A percentile compares a stretch with the other conserved stretches of the same genome.
Evolutionary conservation across 164 flowering plant genomes (phyloP).

Genomic region (Umbilicus rupestris): DNA sequence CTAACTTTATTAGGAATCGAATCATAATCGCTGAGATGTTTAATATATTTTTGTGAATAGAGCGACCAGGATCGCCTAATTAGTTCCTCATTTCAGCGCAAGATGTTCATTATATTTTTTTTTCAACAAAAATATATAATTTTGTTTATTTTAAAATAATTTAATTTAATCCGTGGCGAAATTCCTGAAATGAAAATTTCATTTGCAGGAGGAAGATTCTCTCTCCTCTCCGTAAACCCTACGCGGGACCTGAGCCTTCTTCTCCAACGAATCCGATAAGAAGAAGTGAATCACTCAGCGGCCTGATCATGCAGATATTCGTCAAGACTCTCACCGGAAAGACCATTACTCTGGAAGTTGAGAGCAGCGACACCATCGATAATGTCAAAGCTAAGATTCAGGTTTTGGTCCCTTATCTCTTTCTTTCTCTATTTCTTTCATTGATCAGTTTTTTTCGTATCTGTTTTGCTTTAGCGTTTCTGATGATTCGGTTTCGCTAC

Average conservation of each 20-base stretch:
- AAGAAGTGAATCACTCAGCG: no score
- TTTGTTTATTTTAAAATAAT: no score
- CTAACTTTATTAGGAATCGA: no score
- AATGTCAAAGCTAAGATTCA: conserved; percentile 1
- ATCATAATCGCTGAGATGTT: no score
- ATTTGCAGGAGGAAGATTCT: not conserved
- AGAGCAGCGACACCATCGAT: not conserved
- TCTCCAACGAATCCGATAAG: not conserved
- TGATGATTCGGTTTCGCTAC: not conserved
- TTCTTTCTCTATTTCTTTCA: not conserved
- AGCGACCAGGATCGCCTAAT: no score
- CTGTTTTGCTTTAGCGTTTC: not conserved
- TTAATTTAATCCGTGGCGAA: no score
- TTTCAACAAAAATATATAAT: no score
- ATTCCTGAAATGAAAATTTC: no score
- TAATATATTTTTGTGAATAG: no score
- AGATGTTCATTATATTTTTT: no score
- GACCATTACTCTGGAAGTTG: not conserved
- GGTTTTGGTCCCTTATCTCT: not conserved
- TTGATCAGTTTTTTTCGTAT: not conserved
- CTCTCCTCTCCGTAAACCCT: not conserved
- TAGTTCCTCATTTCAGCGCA: no score
- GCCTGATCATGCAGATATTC: conserved; percentile 1
- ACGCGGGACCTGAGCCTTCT: not conserved
- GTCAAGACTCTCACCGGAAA: conserved; percentile 3